Evolutionary conservation across 768 basidiomycete species (phyloP), one percentile per base, ranked within the genome.

Genomic region (Hericium coralloides): DNA sequence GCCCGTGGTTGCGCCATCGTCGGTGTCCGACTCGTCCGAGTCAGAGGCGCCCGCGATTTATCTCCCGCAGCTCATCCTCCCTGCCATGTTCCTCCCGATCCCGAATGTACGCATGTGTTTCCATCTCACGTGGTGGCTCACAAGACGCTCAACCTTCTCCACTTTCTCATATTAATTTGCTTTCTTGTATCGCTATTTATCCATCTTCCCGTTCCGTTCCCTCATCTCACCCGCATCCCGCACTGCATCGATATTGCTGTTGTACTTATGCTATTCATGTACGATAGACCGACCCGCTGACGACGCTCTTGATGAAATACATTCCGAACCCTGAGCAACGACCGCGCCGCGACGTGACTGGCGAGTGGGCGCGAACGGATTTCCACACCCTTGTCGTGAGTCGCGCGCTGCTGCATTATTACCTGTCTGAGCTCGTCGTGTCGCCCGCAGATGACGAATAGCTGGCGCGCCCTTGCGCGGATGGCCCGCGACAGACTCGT

Each of bases 51-150:
- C 80, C 2, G 79, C 82, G 49, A 65, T 88, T 20, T 84, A 82
- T 67, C 73, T 89, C 25, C 87, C 89, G 2, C 82, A 81, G 38
- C 79, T 92, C 38, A 76, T 84, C 38, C 69, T 81, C 26, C 84
- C 89, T 37, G 85, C 83, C 37, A 86, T 92, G 85, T 92, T 92
- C 68, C 72, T 92, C 49, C 90, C 90, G n/a, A 87, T 92, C 45
- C 90, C 91, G 52, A 90, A 90, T 74, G 90, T 92, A 79, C 82
- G 87, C 81, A 72, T 80, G 60, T 79, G 77, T 49, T 73, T 73
- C 69, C 70, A 75, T 58, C 73, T 87, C 48, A 75, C 77, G 12
- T 87, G 82, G 82, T 85, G 80, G 82, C 69, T 87, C 67, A 76
- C 68, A 67, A 68, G 74, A 72, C 72, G 59, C 57, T 31, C 58